These are phyloP conservation scores for Podaxis pistillaris DNA, from an alignment of 768 basidiomycete genomes.

Conservation along the genomic window DNA sequence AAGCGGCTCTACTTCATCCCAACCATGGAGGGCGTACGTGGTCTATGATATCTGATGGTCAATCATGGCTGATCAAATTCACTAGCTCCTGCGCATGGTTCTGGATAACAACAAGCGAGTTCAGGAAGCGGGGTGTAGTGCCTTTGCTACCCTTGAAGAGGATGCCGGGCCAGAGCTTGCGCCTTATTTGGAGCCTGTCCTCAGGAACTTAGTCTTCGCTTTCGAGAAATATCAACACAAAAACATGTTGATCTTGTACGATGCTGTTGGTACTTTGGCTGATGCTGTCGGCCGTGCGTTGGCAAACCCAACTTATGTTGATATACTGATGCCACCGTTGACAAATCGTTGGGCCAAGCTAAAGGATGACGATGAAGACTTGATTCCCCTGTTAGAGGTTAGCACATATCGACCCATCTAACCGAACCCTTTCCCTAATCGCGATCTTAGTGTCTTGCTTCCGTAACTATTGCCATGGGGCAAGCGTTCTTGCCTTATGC, in stretches of 20 bases:
- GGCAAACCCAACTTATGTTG: conserved; percentile 83
- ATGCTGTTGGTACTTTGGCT: conserved; percentile 97
- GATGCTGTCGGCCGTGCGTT: conserved; percentile 92
- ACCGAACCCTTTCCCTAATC: conserved; percentile 8
- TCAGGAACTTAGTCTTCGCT: conserved; percentile 92
- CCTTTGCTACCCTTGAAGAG: conserved; percentile 97
- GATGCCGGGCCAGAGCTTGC: conserved; percentile 89
- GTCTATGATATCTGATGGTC: conserved; percentile 5
- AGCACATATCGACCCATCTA: conserved; percentile 17
- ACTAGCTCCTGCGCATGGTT: conserved; percentile 94
- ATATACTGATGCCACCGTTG: conserved; percentile 95
- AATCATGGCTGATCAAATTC: conserved; percentile 2
- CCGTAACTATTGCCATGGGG: conserved; percentile 95
- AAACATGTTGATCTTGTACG: conserved; percentile 97
- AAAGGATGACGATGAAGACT: conserved; percentile 86
- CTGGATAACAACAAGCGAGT: conserved; percentile 98
- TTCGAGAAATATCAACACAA: conserved; percentile 99
- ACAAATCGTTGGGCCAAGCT: conserved; percentile 88
- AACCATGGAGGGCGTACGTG: conserved; percentile 91
- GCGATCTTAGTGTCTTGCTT: conserved; percentile 82
- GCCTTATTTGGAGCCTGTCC: conserved; percentile 92
- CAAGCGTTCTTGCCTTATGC: conserved; percentile 86
- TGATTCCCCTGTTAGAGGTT: conserved; percentile 96
- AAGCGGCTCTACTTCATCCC: conserved; percentile 91
- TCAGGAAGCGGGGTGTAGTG: conserved; percentile 98